These are phyloP conservation scores for Tritrichomonas foetus DNA, from an alignment of 208 protist species.

Conservation along the genomic window DNA sequence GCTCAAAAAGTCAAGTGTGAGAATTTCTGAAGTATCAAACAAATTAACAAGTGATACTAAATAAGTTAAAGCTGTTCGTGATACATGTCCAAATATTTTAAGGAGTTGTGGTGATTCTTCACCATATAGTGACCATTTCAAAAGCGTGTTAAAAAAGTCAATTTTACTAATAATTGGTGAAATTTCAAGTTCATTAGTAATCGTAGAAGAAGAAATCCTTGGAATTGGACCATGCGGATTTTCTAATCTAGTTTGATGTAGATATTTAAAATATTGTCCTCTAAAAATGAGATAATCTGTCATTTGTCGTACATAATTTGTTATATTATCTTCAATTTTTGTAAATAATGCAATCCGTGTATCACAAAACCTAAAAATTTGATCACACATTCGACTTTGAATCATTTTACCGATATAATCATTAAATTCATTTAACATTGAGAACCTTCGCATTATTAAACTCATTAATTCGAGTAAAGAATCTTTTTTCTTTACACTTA, in stretches of 20 bases:
- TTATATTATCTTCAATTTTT: background rate
- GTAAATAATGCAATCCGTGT: background rate
- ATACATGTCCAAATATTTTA: background rate
- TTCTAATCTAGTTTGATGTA: background rate
- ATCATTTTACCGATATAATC: background rate
- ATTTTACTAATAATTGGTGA: background rate
- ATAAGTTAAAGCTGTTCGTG: background rate
- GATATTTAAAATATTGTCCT: constrained; percentile 18
- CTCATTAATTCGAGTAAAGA: background rate
- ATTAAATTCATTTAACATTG: background rate
- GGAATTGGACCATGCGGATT: background rate
- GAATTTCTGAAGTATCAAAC: background rate
- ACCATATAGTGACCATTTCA: background rate
- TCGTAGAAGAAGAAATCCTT: background rate
- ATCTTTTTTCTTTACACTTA: background rate
- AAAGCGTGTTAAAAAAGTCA: background rate
- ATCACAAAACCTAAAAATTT: constrained; percentile 13
- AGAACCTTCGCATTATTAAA: background rate
- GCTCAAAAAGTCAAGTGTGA: background rate
- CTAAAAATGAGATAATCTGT: background rate
- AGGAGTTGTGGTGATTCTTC: background rate
- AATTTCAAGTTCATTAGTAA: background rate
- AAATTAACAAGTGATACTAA: background rate
- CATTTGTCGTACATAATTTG: background rate
- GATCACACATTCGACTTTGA: background rate